Base-by-base conservation (phyloP, 805 yeast species). In the Yamadazyma olivae region DNA sequence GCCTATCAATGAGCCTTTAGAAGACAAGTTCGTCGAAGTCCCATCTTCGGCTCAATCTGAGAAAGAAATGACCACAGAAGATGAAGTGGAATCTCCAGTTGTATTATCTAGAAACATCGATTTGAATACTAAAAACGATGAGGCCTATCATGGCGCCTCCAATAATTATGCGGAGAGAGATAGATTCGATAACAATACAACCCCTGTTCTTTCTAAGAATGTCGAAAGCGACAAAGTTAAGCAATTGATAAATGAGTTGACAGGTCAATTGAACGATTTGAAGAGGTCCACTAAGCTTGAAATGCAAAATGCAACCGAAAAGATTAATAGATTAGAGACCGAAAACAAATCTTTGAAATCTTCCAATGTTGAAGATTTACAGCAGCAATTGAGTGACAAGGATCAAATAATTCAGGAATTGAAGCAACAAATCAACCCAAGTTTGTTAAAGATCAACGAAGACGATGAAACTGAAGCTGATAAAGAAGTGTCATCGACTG, bases 301-400 rank as follows among this genome's bases (percentile, higher is more conserved):
- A 44, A 80, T 83, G 43, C 67, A 62, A 33, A 60, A 66, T 33
- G 90, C 89, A 0, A 74, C 79, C 45, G 68, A 68, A 14, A 72
- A 71, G 38, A 78, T 83, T 16, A 56, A 56, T 16, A 48, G 50
- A 15, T 59, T 83, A 23, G 85, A 80, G 40, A 4, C 25, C 1
- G 46, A 51, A 39, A 34, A 51, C 45, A 28, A 27, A 32, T 6
- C 40, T 40, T 35, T 39, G 36, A 32, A 36, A 29, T 33, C 20
- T 10, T 2, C 36, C n/a, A 43, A 43, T n/a, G 20, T 30, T 17
- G 33, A 21, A 10, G 41, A 44, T 7, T 48, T 48, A 25, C 43
- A 48, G 24, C 39, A 39, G 30, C 54, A 56, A 37, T 28, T 64
- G 14, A 33, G 41, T 2, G 71, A 64, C 33, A 61, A 53, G 40